Evolutionary conservation across 352 stramenopile genomes (phyloP).

Genomic region (Pythium phragmitis): DNA sequence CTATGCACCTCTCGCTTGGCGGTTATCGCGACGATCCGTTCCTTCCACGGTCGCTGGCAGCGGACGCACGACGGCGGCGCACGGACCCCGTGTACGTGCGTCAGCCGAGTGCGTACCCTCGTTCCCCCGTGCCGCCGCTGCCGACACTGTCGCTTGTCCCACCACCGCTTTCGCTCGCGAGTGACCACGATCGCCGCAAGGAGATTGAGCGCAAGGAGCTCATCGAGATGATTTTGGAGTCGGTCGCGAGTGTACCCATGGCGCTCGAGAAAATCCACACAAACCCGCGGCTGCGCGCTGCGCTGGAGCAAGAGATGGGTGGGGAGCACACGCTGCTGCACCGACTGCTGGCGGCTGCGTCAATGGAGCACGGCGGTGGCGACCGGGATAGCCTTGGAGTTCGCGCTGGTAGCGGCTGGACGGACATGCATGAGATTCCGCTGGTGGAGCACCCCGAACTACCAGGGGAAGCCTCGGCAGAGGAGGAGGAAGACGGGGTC

Average conservation of each 20-base stretch:
- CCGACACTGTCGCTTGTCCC: neutral
- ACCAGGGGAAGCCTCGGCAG: neutral
- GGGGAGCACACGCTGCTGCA: slow-evolving; percentile 47
- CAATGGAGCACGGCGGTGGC: neutral
- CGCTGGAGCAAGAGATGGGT: slow-evolving; percentile 58
- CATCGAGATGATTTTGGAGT: slow-evolving; percentile 74
- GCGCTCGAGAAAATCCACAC: slow-evolving; percentile 70
- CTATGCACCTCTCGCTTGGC: slow-evolving; percentile 11
- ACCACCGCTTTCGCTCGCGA: neutral
- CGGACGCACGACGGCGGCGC: slow-evolving; percentile 9
- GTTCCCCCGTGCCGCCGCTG: neutral
- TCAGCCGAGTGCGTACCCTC: neutral
- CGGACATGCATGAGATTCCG: neutral
- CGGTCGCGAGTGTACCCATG: slow-evolving; percentile 68
- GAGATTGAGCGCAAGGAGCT: slow-evolving; percentile 64
- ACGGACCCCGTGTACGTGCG: slow-evolving; percentile 13
- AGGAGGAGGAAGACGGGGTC: neutral
- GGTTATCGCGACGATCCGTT: slow-evolving; percentile 14
- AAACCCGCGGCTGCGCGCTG: slow-evolving; percentile 60
- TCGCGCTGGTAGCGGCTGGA: neutral
- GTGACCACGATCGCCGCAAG: slow-evolving; percentile 48
- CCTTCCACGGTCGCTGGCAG: slow-evolving; percentile 2
- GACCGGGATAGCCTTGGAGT: neutral
- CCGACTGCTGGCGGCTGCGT: slow-evolving; percentile 34
- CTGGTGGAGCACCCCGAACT: neutral